These are phyloP conservation scores for Picea abies DNA, from an alignment of 83 land plant genomes.

Conservation along the genomic window DNA sequence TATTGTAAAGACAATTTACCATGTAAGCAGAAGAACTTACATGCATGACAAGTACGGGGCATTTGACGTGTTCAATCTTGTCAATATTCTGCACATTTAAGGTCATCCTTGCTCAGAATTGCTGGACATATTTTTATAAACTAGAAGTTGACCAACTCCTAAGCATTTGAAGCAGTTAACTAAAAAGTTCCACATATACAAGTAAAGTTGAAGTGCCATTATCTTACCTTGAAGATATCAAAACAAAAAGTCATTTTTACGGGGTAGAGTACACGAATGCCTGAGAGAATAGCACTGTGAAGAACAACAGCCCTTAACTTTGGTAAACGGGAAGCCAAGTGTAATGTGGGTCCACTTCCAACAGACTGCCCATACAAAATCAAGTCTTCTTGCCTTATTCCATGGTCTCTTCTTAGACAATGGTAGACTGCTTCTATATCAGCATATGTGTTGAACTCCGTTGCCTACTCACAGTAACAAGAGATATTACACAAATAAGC, in stretches of 20 bases:
- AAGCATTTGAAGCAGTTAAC: not conserved
- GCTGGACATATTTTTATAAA: not conserved
- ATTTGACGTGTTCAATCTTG: constrained; percentile 63
- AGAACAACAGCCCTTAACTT: constrained; percentile 66
- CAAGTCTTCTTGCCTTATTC: constrained; percentile 59
- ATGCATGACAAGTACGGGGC: constrained; percentile 78
- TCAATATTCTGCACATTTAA: constrained; percentile 67
- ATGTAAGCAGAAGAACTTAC: constrained; percentile 37
- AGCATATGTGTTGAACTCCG: constrained; percentile 66
- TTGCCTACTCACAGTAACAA: constrained; percentile 41
- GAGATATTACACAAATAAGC: not conserved
- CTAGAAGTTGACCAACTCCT: not conserved
- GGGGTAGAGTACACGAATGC: constrained; percentile 69
- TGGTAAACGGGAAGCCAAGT: constrained; percentile 59
- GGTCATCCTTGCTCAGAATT: not conserved
- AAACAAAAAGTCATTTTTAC: constrained; percentile 79
- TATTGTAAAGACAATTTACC: too few relatives aligned
- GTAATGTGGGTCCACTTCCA: constrained; percentile 84
- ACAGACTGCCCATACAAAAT: constrained; percentile 78
- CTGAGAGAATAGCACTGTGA: constrained; percentile 75
- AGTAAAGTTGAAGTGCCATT: not conserved
- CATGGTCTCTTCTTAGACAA: constrained; percentile 64
- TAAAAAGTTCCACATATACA: not conserved
- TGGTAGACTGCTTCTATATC: constrained; percentile 81
- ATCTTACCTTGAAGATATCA: constrained; percentile 70